phyloP scores from a whole-genome alignment of 257 asterid species.

The Linderniella brevidens region DNA sequence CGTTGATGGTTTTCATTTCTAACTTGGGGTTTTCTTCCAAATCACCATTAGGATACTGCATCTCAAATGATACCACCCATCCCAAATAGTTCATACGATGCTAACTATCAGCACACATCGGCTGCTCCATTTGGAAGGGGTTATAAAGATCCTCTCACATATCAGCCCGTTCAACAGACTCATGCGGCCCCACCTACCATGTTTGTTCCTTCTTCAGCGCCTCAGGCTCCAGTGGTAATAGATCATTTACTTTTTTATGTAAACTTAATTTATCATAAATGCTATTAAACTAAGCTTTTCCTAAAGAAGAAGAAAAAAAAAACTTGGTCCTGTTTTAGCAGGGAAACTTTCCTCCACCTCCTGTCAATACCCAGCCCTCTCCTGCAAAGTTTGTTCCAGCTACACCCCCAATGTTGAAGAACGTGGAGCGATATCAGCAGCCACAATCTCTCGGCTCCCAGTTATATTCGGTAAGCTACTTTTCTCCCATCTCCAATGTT shows the following conservation, averaged over 20 bases:
- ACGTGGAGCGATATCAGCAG: constrained; percentile 79
- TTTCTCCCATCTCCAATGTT: constrained; percentile 6
- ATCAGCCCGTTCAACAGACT: constrained; percentile 42
- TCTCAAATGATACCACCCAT: constrained; percentile 30
- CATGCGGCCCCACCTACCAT: constrained; percentile 38
- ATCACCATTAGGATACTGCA: constrained; percentile 30
- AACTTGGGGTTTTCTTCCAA: constrained; percentile 4
- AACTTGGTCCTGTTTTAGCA: constrained; percentile 16
- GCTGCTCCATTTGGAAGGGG: constrained; percentile 22
- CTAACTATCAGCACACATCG: constrained; percentile 45
- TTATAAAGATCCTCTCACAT: constrained; percentile 35
- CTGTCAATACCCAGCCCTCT: constrained; percentile 43
- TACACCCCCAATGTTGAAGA: constrained; percentile 48
- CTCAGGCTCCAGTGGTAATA: constrained; percentile 41
- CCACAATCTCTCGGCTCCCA: constrained; percentile 68
- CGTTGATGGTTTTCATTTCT: not conserved
- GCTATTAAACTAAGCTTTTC: too few species aligned
- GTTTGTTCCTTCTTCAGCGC: constrained; percentile 59
- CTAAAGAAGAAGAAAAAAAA: too few species aligned
- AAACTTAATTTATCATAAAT: too few species aligned
- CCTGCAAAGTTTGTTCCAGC: constrained; percentile 64
- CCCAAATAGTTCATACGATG: constrained; percentile 43
- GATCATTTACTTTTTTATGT: too few species aligned
- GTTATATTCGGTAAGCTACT: constrained; percentile 62
- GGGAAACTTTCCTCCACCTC: constrained; percentile 57